These are phyloP conservation scores for Phylloporus arenicola DNA, from an alignment of 768 basidiomycete species.

Conservation along the genomic window DNA sequence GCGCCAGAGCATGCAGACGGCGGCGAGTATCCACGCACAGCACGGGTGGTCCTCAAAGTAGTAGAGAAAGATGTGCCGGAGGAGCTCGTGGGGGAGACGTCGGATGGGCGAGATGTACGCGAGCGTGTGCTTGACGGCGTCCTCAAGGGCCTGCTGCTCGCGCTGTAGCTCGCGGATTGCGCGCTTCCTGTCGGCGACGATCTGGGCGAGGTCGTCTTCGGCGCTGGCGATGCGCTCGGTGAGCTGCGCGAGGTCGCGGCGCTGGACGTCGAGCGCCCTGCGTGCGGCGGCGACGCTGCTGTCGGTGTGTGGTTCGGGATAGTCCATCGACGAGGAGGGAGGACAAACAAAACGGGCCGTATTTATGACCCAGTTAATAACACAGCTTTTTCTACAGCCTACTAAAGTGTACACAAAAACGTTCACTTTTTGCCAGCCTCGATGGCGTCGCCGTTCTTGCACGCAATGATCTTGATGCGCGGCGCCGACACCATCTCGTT, in stretches of 20 bases:
- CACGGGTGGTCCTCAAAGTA: slow-evolving; percentile 68
- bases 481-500: slow-evolving; percentile 68
- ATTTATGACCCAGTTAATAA: slow-evolving; percentile 2
- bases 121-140: slow-evolving; percentile 43
- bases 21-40: slow-evolving; percentile 69
- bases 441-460: slow-evolving; percentile 90
- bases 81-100: slow-evolving; percentile 65
- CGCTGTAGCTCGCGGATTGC: slow-evolving; percentile 50
- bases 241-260: slow-evolving; percentile 29
- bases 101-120: slow-evolving; percentile 72
- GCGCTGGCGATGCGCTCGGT: slow-evolving; percentile 45
- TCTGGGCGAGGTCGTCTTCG: slow-evolving; percentile 51
- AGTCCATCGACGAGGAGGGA: slow-evolving; percentile 27
- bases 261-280: slow-evolving; percentile 34
- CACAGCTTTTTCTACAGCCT: too few relatives aligned
- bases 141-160: slow-evolving; percentile 46
- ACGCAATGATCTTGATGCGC: slow-evolving; percentile 96
- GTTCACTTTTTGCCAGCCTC: slow-evolving; percentile 73
- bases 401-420: background rate
- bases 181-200: slow-evolving; percentile 49
- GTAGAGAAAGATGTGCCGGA: slow-evolving; percentile 66
- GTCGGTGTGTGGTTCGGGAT: slow-evolving; percentile 57
- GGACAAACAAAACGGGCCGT: background rate
- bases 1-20: slow-evolving; percentile 66
- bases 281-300: slow-evolving; percentile 50